phyloP scores from a whole-genome alignment of 805 yeast species.

The Wickerhamiella vanderwaltii region DNA sequence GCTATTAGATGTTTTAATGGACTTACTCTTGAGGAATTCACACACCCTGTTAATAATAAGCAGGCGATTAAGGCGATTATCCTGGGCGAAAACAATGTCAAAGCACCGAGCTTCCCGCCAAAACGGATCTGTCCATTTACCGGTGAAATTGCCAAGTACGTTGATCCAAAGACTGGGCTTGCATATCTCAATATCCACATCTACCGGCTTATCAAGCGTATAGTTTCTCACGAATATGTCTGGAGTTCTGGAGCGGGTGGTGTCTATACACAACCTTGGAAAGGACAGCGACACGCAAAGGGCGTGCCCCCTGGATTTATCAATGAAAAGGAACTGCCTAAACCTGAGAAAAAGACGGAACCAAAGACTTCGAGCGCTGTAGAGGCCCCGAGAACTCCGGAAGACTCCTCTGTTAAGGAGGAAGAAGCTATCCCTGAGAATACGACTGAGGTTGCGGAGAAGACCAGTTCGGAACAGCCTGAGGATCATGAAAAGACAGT shows the following conservation, averaged over 20 bases:
- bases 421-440: too few species aligned
- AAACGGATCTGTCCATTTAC: slow-evolving; percentile 58
- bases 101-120: slow-evolving; percentile 27
- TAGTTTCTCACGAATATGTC: slow-evolving; percentile 37
- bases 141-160: slow-evolving; percentile 67
- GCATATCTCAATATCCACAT: slow-evolving; percentile 78
- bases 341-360: neutral
- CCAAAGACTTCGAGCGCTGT: neutral
- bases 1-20: slow-evolving; percentile 39
- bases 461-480: too few species aligned
- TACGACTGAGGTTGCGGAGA: too few species aligned
- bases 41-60: slow-evolving; percentile 19
- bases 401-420: too few species aligned
- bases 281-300: slow-evolving; percentile 45
- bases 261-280: slow-evolving; percentile 34
- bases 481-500: too few species aligned
- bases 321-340: slow-evolving; percentile 10
- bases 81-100: slow-evolving; percentile 37
- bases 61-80: slow-evolving; percentile 29
- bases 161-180: slow-evolving; percentile 79
- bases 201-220: slow-evolving; percentile 47
- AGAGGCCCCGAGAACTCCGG: too few species aligned
- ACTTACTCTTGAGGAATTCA: slow-evolving; percentile 42
- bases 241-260: slow-evolving; percentile 41
- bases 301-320: slow-evolving; percentile 84